Percentiles rank a stretch among this genome's conserved stretches.
Evolutionary conservation across 2,329 filamentous ascomycete species (phyloP).

Genomic region (Colletotrichum musicola): DNA sequence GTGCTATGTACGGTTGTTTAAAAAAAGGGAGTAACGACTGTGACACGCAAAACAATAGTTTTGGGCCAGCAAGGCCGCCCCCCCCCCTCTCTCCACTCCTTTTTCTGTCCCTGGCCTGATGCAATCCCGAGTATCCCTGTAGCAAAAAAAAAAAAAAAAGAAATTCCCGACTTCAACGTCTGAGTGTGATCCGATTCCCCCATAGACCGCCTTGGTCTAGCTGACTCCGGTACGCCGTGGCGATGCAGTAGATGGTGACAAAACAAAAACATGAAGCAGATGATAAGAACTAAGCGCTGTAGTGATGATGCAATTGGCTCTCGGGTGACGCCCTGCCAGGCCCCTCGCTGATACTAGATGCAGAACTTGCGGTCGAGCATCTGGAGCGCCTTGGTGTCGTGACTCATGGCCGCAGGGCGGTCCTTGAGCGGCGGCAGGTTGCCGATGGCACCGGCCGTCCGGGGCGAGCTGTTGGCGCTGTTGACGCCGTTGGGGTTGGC

Average conservation of each 20-base stretch:
- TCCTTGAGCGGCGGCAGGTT: constrained; percentile 64
- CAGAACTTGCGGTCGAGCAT: constrained; percentile 73
- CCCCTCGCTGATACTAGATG: constrained; percentile 42
- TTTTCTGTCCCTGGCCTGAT: constrained; percentile 35
- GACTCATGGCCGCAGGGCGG: constrained; percentile 67
- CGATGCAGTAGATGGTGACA: constrained; percentile 24
- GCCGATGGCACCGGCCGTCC: constrained; percentile 57
- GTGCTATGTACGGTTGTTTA: constrained; percentile 26
- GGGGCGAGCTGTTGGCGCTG: constrained; percentile 64
- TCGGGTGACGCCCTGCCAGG: too few relatives aligned
- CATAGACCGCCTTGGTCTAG: constrained; percentile 2
- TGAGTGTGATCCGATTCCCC: constrained; percentile 14
- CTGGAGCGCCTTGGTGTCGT: constrained; percentile 74
- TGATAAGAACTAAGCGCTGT: not conserved
- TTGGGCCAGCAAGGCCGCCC: not conserved
- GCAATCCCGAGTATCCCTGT: constrained; percentile 18
- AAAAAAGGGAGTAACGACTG: constrained; percentile 24
- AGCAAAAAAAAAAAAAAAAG: not conserved
- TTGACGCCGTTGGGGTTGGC: constrained; percentile 56
- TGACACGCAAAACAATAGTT: constrained; percentile 3
- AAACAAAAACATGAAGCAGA: not conserved
- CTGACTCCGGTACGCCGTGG: constrained; percentile 30
- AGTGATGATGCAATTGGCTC: constrained; percentile 13
- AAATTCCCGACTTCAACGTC: constrained; percentile 15
- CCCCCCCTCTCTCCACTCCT: not conserved